Evolutionary conservation across 306 rosid genomes (phyloP).

Genomic region (Crotalaria pallida): DNA sequence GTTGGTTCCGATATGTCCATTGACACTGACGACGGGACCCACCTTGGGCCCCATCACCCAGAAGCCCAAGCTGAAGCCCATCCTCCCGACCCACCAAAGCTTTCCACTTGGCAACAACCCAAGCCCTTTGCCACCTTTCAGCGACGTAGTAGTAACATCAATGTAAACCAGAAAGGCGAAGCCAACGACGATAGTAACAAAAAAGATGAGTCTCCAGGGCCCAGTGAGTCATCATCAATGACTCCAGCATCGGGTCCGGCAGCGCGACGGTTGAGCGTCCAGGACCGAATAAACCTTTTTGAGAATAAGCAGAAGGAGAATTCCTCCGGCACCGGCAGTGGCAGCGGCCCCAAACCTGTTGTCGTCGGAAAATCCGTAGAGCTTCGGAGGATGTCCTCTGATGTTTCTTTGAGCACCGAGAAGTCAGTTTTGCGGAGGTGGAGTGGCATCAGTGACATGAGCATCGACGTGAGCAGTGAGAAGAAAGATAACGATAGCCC

Average conservation of each 20-base stretch:
- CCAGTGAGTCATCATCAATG: neutral
- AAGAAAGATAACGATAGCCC: slow-evolving; percentile 68
- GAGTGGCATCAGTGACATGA: slow-evolving; percentile 97
- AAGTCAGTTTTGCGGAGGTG: slow-evolving; percentile 72
- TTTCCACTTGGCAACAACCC: slow-evolving; percentile 55
- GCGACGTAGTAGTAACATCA: slow-evolving; percentile 22
- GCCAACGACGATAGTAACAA: slow-evolving; percentile 26
- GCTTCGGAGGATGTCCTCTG: slow-evolving; percentile 76
- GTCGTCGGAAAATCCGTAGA: slow-evolving; percentile 58
- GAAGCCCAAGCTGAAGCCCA: slow-evolving; percentile 6
- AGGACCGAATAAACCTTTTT: slow-evolving; percentile 90
- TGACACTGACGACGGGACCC: slow-evolving; percentile 63
- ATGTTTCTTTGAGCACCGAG: slow-evolving; percentile 41
- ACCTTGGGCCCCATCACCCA: slow-evolving; percentile 21
- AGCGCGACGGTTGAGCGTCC: slow-evolving; percentile 81
- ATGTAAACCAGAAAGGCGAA: slow-evolving; percentile 39
- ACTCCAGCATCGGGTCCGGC: slow-evolving; percentile 35
- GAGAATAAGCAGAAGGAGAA: slow-evolving; percentile 93
- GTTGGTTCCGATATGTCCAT: slow-evolving; percentile 93
- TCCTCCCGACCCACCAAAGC: slow-evolving; percentile 19
- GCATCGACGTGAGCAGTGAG: slow-evolving; percentile 75
- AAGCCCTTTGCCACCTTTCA: slow-evolving; percentile 31
- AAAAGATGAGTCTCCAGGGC: slow-evolving; percentile 20
- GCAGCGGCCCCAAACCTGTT: slow-evolving; percentile 32
- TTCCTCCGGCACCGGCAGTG: slow-evolving; percentile 23